phyloP scores from a whole-genome alignment of 2,329 filamentous ascomycete genomes.

The Zymoseptoria passerinii region DNA sequence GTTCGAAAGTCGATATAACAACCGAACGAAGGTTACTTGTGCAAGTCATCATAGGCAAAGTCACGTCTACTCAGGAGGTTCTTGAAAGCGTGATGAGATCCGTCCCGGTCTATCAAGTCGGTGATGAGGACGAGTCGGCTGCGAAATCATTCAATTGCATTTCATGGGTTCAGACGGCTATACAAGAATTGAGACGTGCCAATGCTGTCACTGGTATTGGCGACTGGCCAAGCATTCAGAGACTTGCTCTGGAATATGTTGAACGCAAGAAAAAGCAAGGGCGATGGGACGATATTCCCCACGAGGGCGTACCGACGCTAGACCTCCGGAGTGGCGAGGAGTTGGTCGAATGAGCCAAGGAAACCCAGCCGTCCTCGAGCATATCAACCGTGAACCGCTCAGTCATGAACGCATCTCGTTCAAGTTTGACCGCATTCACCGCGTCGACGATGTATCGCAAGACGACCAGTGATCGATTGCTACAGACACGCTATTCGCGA shows the following conservation, averaged over 20 bases:
- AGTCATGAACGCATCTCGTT: not conserved
- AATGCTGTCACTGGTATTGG: conserved; percentile 1
- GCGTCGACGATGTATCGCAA: not conserved
- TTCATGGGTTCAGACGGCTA: conserved; percentile 9
- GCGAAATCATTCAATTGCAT: conserved; percentile 6
- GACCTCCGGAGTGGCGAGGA: conserved; percentile 7
- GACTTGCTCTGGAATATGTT: conserved; percentile 8
- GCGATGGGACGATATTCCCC: conserved; percentile 6
- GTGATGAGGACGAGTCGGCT: conserved; percentile 2
- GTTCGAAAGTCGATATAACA: not conserved
- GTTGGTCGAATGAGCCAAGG: conserved; percentile 1
- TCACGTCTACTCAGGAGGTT: not conserved
- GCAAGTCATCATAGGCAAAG: conserved; percentile 10
- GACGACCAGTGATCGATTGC: not conserved
- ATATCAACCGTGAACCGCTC: not conserved
- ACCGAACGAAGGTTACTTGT: conserved; percentile 7
- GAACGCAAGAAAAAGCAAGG: conserved; percentile 6
- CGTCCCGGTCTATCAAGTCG: conserved; percentile 8
- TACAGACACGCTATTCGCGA: not conserved
- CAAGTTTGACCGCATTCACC: not conserved
- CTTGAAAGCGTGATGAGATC: conserved; percentile 3
- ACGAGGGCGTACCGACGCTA: conserved; percentile 6
- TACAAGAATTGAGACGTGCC: conserved; percentile 1
- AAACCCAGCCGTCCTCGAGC: not conserved
- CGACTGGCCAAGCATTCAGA: conserved; percentile 6